Evolutionary conservation across 2,329 filamentous ascomycete genomes (phyloP).

Genomic region (Phialophora expanda): DNA sequence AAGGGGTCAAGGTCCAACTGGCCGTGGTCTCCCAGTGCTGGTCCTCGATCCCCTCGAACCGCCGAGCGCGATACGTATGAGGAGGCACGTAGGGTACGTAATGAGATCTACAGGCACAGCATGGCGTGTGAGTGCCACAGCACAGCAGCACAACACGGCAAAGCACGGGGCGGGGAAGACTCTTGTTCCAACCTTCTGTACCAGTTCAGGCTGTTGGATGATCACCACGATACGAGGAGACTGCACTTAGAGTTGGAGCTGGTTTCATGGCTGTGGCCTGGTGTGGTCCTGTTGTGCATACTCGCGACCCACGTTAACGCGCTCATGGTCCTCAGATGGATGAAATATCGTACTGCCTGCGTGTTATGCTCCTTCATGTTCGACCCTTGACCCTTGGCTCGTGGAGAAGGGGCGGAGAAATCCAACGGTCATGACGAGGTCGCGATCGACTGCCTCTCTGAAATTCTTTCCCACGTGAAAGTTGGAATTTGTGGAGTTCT

Average conservation of each 20-base stretch:
- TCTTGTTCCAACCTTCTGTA: neutral
- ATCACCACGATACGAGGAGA: neutral
- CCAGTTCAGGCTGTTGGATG: neutral
- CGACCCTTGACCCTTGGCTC: neutral
- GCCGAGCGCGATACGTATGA: too few species aligned
- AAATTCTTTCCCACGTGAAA: neutral
- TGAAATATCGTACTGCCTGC: neutral
- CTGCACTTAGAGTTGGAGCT: neutral
- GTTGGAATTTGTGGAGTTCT: neutral
- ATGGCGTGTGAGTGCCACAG: too few species aligned
- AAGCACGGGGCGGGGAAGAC: neutral
- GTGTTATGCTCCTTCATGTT: neutral
- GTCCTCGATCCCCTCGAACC: too few species aligned
- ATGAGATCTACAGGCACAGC: neutral
- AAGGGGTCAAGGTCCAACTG: too few species aligned
- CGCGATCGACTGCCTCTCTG: neutral
- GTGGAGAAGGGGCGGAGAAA: neutral
- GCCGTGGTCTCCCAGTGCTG: too few species aligned
- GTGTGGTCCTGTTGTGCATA: neutral
- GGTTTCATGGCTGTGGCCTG: neutral
- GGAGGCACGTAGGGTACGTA: neutral
- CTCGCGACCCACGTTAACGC: neutral
- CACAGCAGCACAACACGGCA: neutral
- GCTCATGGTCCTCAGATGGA: neutral
- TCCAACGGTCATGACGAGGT: neutral